These are phyloP conservation scores for Aspergillus sojae DNA, from an alignment of 2,329 filamentous ascomycete species.

Conservation along the genomic window DNA sequence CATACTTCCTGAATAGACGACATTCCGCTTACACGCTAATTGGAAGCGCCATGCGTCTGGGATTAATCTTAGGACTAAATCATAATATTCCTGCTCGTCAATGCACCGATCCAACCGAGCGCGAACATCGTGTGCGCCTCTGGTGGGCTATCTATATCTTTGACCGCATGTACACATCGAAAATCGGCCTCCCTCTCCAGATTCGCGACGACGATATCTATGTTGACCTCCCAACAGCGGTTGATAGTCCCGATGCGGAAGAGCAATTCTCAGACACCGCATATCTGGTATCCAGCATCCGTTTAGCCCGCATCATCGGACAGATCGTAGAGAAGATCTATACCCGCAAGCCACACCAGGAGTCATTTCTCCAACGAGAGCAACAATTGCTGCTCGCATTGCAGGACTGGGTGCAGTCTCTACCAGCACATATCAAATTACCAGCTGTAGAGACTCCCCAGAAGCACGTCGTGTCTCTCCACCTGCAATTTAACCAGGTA, in stretches of 20 bases:
- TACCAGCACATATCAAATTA: conserved; percentile 32
- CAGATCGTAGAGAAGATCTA: conserved; percentile 30
- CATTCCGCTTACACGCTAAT: conserved; percentile 32
- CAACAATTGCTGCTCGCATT: conserved; percentile 35
- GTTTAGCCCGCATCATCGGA: conserved; percentile 32
- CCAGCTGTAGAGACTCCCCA: conserved; percentile 17
- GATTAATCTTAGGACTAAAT: conserved; percentile 45
- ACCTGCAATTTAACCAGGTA: conserved; percentile 39
- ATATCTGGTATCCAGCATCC: conserved; percentile 34
- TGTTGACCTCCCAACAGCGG: conserved; percentile 32
- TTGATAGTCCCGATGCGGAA: conserved; percentile 19
- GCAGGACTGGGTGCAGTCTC: conserved; percentile 33
- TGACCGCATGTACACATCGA: conserved; percentile 48
- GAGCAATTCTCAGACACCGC: conserved; percentile 35
- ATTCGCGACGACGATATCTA: conserved; percentile 50
- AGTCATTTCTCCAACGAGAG: conserved; percentile 35
- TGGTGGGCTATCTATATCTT: conserved; percentile 39
- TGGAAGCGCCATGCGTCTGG: conserved; percentile 41
- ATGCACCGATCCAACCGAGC: conserved; percentile 34
- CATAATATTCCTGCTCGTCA: conserved; percentile 34
- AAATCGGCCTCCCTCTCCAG: conserved; percentile 49
- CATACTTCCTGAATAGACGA: conserved; percentile 31
- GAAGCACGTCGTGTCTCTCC: conserved; percentile 31
- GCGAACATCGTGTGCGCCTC: conserved; percentile 32
- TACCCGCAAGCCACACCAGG: conserved; percentile 26